phyloP scores from a whole-genome alignment of 2,329 filamentous ascomycete genomes.

The Neospermospora avenae region DNA sequence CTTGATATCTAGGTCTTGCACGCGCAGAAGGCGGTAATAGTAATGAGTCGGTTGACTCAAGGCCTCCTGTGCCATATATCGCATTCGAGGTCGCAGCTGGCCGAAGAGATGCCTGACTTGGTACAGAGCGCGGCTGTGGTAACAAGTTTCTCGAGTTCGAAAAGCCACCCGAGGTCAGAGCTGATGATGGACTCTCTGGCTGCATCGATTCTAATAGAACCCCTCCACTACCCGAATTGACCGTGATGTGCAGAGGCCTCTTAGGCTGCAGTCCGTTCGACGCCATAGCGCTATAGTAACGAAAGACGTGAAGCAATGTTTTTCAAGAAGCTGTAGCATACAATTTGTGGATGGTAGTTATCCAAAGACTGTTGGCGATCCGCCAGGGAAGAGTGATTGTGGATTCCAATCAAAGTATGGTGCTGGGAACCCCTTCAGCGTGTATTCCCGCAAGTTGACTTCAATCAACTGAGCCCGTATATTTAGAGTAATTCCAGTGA shows the following conservation, averaged over 20 bases:
- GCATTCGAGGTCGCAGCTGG: slow-evolving; percentile 11
- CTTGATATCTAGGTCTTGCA: slow-evolving; percentile 47
- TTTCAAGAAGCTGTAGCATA: slow-evolving; percentile 18
- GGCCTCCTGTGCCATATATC: slow-evolving; percentile 26
- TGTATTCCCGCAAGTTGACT: background rate
- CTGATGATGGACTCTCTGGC: slow-evolving; percentile 39
- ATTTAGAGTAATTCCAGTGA: background rate
- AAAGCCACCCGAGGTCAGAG: slow-evolving; percentile 22
- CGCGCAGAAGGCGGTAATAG: slow-evolving; percentile 45
- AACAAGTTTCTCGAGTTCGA: slow-evolving; percentile 35
- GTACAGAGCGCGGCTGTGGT: slow-evolving; percentile 21
- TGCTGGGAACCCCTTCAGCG: background rate
- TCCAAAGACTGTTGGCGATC: background rate
- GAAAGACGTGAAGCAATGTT: slow-evolving; percentile 10
- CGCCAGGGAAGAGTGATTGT: background rate
- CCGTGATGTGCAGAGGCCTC: slow-evolving; percentile 55
- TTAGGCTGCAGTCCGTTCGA: slow-evolving; percentile 17
- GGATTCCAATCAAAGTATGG: background rate
- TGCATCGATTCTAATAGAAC: slow-evolving; percentile 38
- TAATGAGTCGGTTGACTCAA: slow-evolving; percentile 43
- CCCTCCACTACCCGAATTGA: slow-evolving; percentile 56
- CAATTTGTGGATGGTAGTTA: background rate
- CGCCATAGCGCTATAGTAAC: slow-evolving; percentile 17
- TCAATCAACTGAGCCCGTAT: background rate
- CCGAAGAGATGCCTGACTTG: slow-evolving; percentile 15